Conservation (phyloP, 2,329 filamentous ascomycete species). For the Chaetomiaceae sp. region DNA sequence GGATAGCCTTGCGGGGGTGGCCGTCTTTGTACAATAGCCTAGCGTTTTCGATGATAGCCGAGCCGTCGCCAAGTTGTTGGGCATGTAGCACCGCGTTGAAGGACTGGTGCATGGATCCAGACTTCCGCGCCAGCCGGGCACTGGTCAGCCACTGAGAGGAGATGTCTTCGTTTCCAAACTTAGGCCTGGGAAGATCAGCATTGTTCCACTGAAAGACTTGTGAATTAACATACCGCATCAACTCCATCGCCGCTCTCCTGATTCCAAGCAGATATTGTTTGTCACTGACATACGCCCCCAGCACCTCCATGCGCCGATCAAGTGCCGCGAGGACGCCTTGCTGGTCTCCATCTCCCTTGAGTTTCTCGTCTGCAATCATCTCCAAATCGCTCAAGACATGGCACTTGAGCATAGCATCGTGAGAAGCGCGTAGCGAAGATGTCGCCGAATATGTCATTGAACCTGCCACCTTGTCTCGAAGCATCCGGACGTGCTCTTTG, state of each 20-base stretch:
- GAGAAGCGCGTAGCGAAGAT: conserved; percentile 75
- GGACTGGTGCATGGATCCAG: conserved; percentile 76
- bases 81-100: conserved; percentile 93
- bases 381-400: conserved; percentile 88
- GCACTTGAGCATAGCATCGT: conserved; percentile 78
- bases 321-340: conserved; percentile 51
- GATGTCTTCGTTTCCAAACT: conserved; percentile 68
- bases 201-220: too few species aligned
- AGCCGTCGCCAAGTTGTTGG: conserved; percentile 74
- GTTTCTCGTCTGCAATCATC: conserved; percentile 56
- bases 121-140: conserved; percentile 80
- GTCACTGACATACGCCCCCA: conserved; percentile 85
- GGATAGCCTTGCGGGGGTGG: conserved; percentile 90
- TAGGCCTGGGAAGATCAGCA: conserved; percentile 41
- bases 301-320: conserved; percentile 74
- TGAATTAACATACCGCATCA: conserved; percentile 64
- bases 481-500: conserved; percentile 51
- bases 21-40: conserved; percentile 90
- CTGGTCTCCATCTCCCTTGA: conserved; percentile 39
- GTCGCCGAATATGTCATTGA: conserved; percentile 74
- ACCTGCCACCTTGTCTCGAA: conserved; percentile 67
- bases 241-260: conserved; percentile 79
- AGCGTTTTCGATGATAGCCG: conserved; percentile 90
- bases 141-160: conserved; percentile 82
- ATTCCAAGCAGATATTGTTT: conserved; percentile 91